phyloP scores from a whole-genome alignment of 139 green algal genomes.

The Coccomyxa sp. region DNA sequence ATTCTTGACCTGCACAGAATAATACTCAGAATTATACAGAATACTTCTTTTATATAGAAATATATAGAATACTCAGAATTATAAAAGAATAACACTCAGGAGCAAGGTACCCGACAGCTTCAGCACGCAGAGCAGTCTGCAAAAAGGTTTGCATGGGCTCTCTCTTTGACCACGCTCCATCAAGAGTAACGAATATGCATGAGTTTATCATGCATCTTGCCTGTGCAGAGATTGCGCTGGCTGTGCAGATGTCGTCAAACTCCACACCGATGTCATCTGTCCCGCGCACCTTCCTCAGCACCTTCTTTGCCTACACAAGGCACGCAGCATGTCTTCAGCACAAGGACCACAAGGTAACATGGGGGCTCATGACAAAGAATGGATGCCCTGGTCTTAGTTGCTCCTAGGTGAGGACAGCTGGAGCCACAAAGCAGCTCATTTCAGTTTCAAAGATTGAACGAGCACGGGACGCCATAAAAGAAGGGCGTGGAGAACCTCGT shows the following conservation, averaged over 20 bases:
- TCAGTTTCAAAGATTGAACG: no score
- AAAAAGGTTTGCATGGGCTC: not conserved
- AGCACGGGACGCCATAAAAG: no score
- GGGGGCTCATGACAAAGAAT: no score
- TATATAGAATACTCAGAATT: no score
- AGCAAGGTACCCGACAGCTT: conserved; percentile 5
- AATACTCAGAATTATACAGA: no score
- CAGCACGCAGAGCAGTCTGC: not conserved
- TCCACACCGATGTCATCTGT: conserved; percentile 31
- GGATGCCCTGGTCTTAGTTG: no score
- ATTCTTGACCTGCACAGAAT: conserved; percentile 5
- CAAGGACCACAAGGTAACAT: no score
- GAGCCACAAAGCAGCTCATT: no score
- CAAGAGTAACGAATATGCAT: not conserved
- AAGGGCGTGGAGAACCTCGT: no score
- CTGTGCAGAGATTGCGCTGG: not conserved
- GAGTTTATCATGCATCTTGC: not conserved
- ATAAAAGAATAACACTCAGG: not conserved
- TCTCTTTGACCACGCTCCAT: not conserved
- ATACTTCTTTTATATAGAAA: no score
- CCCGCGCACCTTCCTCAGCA: conserved; percentile 40
- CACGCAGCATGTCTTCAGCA: not conserved
- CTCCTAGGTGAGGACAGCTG: no score
- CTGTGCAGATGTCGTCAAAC: conserved; percentile 35
- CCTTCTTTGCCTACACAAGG: not conserved